Percentiles rank a stretch among this genome's conserved stretches.
These are phyloP conservation scores for Apophysomyces variabilis DNA, from an alignment of 371 early-diverging fungal species.

Conservation along the genomic window DNA sequence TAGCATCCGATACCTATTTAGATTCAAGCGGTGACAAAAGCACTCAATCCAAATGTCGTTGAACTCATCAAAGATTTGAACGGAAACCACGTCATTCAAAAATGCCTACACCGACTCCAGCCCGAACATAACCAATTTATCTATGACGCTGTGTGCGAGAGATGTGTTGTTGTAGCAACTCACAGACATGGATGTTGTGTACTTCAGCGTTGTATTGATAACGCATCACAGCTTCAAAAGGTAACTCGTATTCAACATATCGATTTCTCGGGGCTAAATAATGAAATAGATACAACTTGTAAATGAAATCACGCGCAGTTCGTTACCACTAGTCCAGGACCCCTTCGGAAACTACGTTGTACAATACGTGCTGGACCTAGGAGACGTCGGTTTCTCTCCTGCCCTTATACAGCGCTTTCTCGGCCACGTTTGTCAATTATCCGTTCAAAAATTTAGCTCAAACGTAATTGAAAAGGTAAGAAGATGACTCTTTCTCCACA, in stretches of 20 bases:
- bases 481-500: not conserved
- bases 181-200: constrained; percentile 98
- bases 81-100: constrained; percentile 98
- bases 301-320: constrained; percentile 75
- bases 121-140: constrained; percentile 84
- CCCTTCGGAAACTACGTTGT: constrained; percentile 99
- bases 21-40: constrained; percentile 72
- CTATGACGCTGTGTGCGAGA: constrained; percentile 81
- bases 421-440: constrained; percentile 72
- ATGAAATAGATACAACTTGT: constrained; percentile 66
- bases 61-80: constrained; percentile 93
- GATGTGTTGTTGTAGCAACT: constrained; percentile 87
- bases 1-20: constrained; percentile 23
- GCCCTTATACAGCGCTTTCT: constrained; percentile 78
- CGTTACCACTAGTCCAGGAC: constrained; percentile 85
- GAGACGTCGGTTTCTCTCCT: constrained; percentile 70
- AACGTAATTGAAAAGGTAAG: constrained; percentile 90
- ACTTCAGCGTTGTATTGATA: constrained; percentile 95
- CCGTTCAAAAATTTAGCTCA: constrained; percentile 91
- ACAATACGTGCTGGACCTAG: constrained; percentile 92
- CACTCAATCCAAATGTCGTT: constrained; percentile 81
- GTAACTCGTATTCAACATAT: constrained; percentile 19
- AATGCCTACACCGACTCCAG: constrained; percentile 81
- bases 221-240: constrained; percentile 75
- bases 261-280: not conserved